phyloP scores from a whole-genome alignment of 2,329 filamentous ascomycete species.

The Nectriaceae sp. region DNA sequence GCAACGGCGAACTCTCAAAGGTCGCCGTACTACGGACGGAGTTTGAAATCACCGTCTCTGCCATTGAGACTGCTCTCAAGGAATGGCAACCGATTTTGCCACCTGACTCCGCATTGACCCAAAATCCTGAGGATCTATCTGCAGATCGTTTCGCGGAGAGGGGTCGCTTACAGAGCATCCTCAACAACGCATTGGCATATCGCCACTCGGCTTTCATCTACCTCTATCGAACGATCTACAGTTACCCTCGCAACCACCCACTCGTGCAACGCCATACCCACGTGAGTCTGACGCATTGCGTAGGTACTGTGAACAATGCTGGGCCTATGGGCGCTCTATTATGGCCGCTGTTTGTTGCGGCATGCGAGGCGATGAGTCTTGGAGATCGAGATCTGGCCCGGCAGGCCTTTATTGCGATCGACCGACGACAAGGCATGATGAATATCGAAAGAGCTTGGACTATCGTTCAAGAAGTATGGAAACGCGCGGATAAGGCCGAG shows the following conservation, averaged over 20 bases:
- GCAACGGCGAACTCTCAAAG: slow-evolving; percentile 44
- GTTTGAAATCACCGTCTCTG: slow-evolving; percentile 52
- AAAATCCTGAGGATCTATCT: slow-evolving; percentile 25
- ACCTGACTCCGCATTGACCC: slow-evolving; percentile 31
- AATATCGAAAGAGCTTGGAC: slow-evolving; percentile 64
- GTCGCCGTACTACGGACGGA: slow-evolving; percentile 51
- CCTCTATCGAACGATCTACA: slow-evolving; percentile 57
- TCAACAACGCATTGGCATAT: slow-evolving; percentile 62
- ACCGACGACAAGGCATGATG: slow-evolving; percentile 62
- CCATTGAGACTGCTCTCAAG: slow-evolving; percentile 56
- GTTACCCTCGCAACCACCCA: slow-evolving; percentile 46
- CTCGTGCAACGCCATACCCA: slow-evolving; percentile 57
- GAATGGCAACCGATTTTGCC: slow-evolving; percentile 58
- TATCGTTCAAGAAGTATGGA: slow-evolving; percentile 64
- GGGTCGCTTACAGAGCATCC: slow-evolving; percentile 52
- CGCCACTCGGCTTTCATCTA: slow-evolving; percentile 60
- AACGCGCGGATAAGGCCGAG: slow-evolving; percentile 46
- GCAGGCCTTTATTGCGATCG: slow-evolving; percentile 53
- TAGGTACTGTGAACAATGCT: slow-evolving; percentile 53
- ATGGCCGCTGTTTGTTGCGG: slow-evolving; percentile 65
- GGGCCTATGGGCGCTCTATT: slow-evolving; percentile 66
- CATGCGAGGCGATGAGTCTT: slow-evolving; percentile 56
- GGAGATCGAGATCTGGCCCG: slow-evolving; percentile 54
- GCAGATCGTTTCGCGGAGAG: slow-evolving; percentile 35
- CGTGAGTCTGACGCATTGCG: slow-evolving; percentile 53